Conservation (phyloP, 257 asterid species). For the Jaltomata sinuosa region DNA sequence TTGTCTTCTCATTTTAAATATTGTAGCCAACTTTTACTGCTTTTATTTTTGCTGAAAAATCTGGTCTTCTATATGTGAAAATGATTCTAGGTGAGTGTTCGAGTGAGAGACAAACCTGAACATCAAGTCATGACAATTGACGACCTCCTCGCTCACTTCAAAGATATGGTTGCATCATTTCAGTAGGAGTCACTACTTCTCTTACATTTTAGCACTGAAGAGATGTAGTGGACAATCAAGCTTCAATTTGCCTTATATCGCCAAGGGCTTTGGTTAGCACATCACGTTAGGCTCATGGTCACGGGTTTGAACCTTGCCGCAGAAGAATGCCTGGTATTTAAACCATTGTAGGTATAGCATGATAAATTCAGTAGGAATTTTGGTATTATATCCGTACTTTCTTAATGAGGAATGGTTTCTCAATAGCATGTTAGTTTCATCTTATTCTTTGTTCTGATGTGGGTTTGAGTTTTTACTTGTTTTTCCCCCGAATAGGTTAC, state of each 20-base stretch:
- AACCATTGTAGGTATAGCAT: neutral
- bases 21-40: neutral
- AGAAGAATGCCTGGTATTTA: neutral
- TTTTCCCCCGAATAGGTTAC: no score
- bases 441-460: neutral
- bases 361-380: neutral
- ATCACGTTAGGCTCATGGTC: neutral
- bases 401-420: neutral
- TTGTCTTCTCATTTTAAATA: neutral
- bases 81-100: neutral
- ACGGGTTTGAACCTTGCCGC: neutral
- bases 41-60: neutral
- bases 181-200: neutral
- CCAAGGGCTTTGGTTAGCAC: neutral
- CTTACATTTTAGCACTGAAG: neutral
- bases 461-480: neutral
- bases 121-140: neutral
- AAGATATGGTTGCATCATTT: neutral
- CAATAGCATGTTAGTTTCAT: neutral
- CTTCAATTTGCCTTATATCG: neutral
- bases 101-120: neutral
- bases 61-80: neutral
- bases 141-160: neutral
- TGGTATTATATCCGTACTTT: neutral
- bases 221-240: neutral